These are phyloP conservation scores for Verticillium isaacii DNA, from an alignment of 2,329 filamentous ascomycete species.

Conservation along the genomic window DNA sequence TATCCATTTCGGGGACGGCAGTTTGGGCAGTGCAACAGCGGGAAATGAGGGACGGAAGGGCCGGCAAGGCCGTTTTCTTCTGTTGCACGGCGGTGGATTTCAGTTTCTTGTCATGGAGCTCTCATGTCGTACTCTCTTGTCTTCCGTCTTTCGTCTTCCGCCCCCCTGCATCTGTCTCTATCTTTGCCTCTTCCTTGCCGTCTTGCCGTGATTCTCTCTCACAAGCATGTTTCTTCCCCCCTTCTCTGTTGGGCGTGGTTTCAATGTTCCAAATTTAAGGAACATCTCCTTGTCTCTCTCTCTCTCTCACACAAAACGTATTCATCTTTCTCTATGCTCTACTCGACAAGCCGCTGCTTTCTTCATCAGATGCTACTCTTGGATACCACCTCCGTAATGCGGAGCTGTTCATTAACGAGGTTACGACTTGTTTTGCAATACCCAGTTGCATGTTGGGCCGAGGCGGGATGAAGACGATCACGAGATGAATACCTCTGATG, in stretches of 20 bases:
- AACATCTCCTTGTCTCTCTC: background rate
- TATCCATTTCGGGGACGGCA: background rate
- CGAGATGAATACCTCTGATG: background rate
- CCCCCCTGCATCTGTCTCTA: background rate
- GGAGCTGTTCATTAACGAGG: slow-evolving; percentile 13
- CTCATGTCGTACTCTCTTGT: background rate
- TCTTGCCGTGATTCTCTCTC: background rate
- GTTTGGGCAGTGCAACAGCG: background rate
- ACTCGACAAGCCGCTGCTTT: slow-evolving; percentile 12
- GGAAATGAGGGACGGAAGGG: background rate
- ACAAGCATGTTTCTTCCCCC: background rate
- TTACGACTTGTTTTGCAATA: slow-evolving; percentile 7
- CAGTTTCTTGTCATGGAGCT: background rate
- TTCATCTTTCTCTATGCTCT: slow-evolving; percentile 6
- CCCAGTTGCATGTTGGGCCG: background rate
- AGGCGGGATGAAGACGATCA: background rate
- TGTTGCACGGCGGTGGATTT: background rate
- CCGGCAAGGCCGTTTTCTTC: background rate
- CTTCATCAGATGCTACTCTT: slow-evolving; percentile 8
- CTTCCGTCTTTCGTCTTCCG: background rate
- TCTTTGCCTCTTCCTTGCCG: background rate
- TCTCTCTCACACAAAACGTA: background rate
- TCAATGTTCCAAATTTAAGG: background rate
- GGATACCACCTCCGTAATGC: slow-evolving; percentile 14
- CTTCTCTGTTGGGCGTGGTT: background rate